Percentiles rank a stretch among this genome's conserved stretches.
phyloP scores from a whole-genome alignment of 352 stramenopile species.

The Achlya hypogyna region DNA sequence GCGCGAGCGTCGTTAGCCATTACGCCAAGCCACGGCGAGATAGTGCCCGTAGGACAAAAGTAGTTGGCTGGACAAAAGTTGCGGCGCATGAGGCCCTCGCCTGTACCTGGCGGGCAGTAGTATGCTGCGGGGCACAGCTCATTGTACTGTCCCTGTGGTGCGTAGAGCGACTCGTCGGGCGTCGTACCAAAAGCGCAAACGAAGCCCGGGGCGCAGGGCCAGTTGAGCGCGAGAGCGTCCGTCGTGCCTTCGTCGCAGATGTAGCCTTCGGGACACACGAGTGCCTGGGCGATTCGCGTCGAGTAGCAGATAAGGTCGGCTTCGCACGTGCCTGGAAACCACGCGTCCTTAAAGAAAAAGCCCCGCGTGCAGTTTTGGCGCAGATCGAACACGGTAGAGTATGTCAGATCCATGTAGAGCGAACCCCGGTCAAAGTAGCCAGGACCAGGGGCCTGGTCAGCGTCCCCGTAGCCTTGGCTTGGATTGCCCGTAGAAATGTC shows the following conservation, averaged over 20 bases:
- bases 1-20: conserved; percentile 88
- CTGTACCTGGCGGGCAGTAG: conserved; percentile 83
- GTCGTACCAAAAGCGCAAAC: conserved; percentile 91
- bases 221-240: conserved; percentile 52
- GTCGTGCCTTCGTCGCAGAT: conserved; percentile 91
- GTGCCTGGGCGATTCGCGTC: conserved; percentile 50
- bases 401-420: conserved; percentile 76
- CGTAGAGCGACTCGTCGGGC: conserved; percentile 83
- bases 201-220: conserved; percentile 87
- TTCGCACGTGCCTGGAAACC: conserved; percentile 95
- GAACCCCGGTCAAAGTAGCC: conserved; percentile 85
- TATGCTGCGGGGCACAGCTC: conserved; percentile 84
- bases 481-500: conserved; percentile 85
- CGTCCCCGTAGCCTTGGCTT: conserved; percentile 91
- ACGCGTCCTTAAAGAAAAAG: conserved; percentile 83
- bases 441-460: conserved; percentile 49
- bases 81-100: conserved; percentile 65
- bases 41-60: conserved; percentile 94
- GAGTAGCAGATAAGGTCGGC: conserved; percentile 91
- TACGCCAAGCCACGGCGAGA: conserved; percentile 71
- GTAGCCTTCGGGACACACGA: conserved; percentile 90
- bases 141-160: conserved; percentile 81
- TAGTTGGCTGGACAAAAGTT: conserved; percentile 83
- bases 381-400: conserved; percentile 76
- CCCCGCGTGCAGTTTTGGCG: conserved; percentile 92